phyloP scores from a whole-genome alignment of 1,139 yeast species.

The Blastobotrys illinoisensis region DNA sequence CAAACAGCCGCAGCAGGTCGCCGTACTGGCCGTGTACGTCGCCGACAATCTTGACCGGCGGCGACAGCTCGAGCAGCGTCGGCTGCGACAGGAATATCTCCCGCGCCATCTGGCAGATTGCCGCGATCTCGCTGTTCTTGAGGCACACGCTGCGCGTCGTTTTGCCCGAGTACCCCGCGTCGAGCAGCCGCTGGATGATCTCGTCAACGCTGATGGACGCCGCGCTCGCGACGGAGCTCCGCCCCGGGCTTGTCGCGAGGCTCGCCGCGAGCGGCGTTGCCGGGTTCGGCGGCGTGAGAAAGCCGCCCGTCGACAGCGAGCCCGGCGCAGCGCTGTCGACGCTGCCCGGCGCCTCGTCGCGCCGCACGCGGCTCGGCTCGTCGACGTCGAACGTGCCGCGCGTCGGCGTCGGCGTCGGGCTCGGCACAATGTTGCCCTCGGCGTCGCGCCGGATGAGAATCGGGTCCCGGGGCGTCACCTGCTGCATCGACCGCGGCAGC shows the following conservation, averaged over 20 bases:
- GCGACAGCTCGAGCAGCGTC: constrained; percentile 75
- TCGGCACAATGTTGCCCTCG: constrained; percentile 21
- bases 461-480: constrained; percentile 31
- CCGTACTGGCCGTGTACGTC: constrained; percentile 97
- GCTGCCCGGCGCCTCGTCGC: not conserved
- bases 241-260: constrained; percentile 17
- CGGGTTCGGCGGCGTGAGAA: constrained; percentile 7
- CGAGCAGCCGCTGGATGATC: constrained; percentile 79
- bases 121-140: constrained; percentile 79
- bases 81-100: constrained; percentile 89
- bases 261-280: constrained; percentile 4
- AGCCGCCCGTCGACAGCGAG: constrained; percentile 4
- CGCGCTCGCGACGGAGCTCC: constrained; percentile 9
- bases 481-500: constrained; percentile 31
- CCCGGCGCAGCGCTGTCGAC: constrained; percentile 2
- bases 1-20: constrained; percentile 83
- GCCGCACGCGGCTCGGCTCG: not conserved
- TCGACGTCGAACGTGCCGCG: constrained; percentile 4
- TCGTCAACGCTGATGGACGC: constrained; percentile 54
- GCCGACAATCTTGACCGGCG: constrained; percentile 96
- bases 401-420: constrained; percentile 10
- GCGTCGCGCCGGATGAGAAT: constrained; percentile 28
- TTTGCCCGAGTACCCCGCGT: constrained; percentile 94
- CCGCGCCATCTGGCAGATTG: constrained; percentile 79
- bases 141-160: constrained; percentile 84